These are phyloP conservation scores for Auricularia sp. DNA, from an alignment of 768 basidiomycete species.

Conservation along the genomic window DNA sequence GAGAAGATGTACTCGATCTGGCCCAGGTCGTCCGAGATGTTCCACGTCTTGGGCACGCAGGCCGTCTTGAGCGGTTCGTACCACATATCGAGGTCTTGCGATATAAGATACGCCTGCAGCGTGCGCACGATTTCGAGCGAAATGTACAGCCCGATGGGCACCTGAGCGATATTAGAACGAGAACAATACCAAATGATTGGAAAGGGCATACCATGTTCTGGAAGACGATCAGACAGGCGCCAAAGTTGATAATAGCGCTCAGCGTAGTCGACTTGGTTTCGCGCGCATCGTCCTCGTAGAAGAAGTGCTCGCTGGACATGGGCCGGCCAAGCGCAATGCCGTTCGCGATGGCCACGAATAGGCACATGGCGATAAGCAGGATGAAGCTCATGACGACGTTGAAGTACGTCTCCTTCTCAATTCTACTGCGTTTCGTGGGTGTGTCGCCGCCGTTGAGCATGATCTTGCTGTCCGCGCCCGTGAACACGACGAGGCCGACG, in stretches of 20 bases:
- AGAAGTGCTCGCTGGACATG: conserved; percentile 60
- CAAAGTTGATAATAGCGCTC: conserved; percentile 82
- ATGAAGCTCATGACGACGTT: conserved; percentile 92
- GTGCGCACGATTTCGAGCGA: conserved; percentile 98
- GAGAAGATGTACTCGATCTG: conserved; percentile 95
- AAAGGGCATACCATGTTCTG: conserved; percentile 62
- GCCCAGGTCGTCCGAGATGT: conserved; percentile 95
- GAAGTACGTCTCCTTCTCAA: conserved; percentile 81
- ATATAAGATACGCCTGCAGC: conserved; percentile 93
- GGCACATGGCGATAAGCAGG: conserved; percentile 67
- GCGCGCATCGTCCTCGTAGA: conserved; percentile 50
- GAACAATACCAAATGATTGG: not conserved
- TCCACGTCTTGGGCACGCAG: conserved; percentile 96
- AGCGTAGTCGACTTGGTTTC: conserved; percentile 50
- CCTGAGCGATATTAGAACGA: conserved; percentile 5
- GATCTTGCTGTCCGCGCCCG: conserved; percentile 86
- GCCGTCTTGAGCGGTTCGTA: conserved; percentile 77
- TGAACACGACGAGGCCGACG: conserved; percentile 89
- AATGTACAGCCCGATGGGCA: conserved; percentile 92
- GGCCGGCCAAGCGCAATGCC: conserved; percentile 55
- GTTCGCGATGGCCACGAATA: conserved; percentile 61
- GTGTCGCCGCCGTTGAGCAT: conserved; percentile 91
- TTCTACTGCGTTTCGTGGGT: conserved; percentile 93
- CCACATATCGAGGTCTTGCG: conserved; percentile 94
- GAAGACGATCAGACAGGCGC: conserved; percentile 88